Evolutionary conservation across 1,284 basidiomycete genomes (phyloP), one percentile per base, ranked within the genome.

Genomic region (Heterobasidion occidentale): DNA sequence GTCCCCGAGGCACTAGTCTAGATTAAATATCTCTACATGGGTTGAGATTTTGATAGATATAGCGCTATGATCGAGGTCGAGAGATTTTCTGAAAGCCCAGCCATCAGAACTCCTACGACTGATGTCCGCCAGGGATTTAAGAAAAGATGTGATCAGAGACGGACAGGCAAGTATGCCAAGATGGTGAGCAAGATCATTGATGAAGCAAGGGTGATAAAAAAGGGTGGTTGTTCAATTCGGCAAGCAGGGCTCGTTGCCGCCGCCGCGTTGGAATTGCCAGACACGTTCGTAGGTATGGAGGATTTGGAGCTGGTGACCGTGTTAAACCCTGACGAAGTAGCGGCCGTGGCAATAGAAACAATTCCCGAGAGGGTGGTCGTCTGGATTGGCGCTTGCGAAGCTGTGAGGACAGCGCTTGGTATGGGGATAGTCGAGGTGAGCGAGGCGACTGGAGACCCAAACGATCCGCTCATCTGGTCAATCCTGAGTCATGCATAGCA

Each of bases 401-500:
- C 62, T 11, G 55, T 17, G 4, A 19, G 7, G 20, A 65, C 58
- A 4, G 72, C 68, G 19, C 77, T 63, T 1, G 83, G 75, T 1
- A 81, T 70, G 49, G 80, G 65, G 47, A 78, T 72, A 48, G 72
- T 59, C 4, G 78, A 71, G 54, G 77, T 80, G 45, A 78, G 75
- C 52, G 77, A 70, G 1, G 78, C 63, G 35, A 81, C 66, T 19
- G 80, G 76, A 6, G 72, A 69, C 11, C 70, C 61, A 63, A 82
- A 77, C 33, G 78, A 80, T 51, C 86, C 86, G 9, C 71, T 71
- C 84, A 88, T 86, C 44, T 73, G 72, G 44, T 72, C 66, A 34
- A 88, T 71, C 9, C 81, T 86, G 60, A 19, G 44, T 20, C 3
- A 7, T 20, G 46, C 20, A 27, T 27, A 27, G 36, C 54, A 42